Base-by-base conservation (phyloP, 2,329 filamentous ascomycete species). In the Colletotrichum eleusines region DNA sequence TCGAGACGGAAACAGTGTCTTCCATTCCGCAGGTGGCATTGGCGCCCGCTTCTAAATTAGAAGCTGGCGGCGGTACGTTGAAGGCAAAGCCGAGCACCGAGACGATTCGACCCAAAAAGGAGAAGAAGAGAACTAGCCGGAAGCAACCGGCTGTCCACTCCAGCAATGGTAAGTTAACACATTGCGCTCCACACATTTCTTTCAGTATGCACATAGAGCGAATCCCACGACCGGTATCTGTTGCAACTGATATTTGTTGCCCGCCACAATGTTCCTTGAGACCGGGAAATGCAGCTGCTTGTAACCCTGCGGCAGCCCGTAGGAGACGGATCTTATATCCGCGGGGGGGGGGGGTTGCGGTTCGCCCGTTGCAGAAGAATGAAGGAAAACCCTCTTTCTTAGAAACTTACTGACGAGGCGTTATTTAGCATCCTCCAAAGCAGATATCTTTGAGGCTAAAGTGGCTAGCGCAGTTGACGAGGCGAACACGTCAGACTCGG, bases 381-480 rank as follows among this genome's bases (percentile, higher is more conserved):
- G n/a, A 74, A 55, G 72, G 77, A 62, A 81, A 76, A 71, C 74
- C 83, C 55, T 80, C 77, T 73, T 76, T 81, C 28, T 75, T 78
- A 80, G 81, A 76, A 81, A 73, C 74, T 77, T 84, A 78, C 85
- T 87, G 82, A 86, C 81, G 54, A 80, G 78, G 75, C 71, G 74
- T 64, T 80, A 78, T 76, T 80, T 86, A 91, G 94, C 91, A 71
- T 96, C 94, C 20, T 97, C 95, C 71, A 98, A 98, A 84, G 95
- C 96, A 78, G 96, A 99, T 81, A 94, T 98, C 62, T 99, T 99
- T 79, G 96, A 98, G 83, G 94, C 95, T 75, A 97, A 97, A 78
- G 94, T 99, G 75, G 95, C 95, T 61, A 98, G 91, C 79, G 95
- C 95, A 11, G 94, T 99, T 63, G 95, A 98, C 79, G 95, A 98